Evolutionary conservation across 169 alveolate genomes (phyloP).

Genomic region (Cytauxzoon felis): DNA sequence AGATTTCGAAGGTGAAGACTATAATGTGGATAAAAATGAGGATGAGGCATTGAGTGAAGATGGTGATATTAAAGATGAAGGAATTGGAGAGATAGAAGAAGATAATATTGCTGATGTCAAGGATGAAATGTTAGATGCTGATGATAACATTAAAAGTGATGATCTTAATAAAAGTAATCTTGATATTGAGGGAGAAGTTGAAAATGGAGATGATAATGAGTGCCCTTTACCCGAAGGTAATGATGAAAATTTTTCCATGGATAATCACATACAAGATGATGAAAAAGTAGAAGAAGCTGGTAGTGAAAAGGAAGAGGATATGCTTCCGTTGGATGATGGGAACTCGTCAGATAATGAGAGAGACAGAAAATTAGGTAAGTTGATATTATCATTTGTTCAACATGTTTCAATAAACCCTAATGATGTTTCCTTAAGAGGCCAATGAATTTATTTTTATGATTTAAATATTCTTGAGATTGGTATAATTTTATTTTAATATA

Average conservation of each 20-base stretch:
- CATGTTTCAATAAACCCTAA: too few species aligned
- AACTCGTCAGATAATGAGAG: too few species aligned
- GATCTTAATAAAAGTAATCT: conserved; percentile 48
- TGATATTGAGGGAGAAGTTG: conserved; percentile 36
- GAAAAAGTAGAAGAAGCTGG: conserved; percentile 25
- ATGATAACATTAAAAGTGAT: conserved; percentile 55
- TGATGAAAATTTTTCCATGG: not conserved
- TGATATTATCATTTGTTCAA: too few species aligned
- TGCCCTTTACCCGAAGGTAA: conserved; percentile 7
- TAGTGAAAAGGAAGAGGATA: conserved; percentile 41
- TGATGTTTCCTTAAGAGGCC: too few species aligned
- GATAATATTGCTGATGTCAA: conserved; percentile 66
- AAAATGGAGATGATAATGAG: conserved; percentile 40
- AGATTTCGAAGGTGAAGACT: conserved; percentile 63
- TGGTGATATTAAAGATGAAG: conserved; percentile 46
- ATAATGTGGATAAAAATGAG: conserved; percentile 62
- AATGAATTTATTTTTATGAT: too few species aligned
- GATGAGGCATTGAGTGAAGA: conserved; percentile 68
- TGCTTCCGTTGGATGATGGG: too few species aligned
- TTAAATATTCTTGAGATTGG: too few species aligned
- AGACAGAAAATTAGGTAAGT: too few species aligned
- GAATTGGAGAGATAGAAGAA: conserved; percentile 57
- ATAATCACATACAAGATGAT: not conserved
- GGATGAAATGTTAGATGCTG: conserved; percentile 65
- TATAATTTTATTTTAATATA: too few species aligned